Percentiles rank a stretch among this genome's conserved stretches.
Evolutionary conservation across 345 rosid genomes (phyloP).

Genomic region (Brassica carinata): DNA sequence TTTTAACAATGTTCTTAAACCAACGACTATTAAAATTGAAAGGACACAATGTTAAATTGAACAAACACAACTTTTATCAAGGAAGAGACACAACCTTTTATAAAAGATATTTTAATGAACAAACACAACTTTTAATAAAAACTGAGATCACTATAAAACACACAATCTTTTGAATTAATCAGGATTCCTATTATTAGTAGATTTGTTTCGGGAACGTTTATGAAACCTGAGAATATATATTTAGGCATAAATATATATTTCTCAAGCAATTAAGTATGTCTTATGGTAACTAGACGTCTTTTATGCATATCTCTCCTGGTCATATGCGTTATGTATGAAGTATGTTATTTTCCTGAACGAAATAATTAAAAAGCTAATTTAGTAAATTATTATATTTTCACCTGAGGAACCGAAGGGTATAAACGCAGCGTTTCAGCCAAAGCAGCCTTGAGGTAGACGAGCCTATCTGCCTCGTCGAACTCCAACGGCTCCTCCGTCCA

Average conservation of each 20-base stretch:
- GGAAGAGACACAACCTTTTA: no score
- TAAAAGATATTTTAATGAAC: no score
- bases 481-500: slow-evolving; percentile 71
- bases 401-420: slow-evolving; percentile 86
- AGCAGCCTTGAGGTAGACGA: slow-evolving; percentile 81
- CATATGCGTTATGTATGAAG: slow-evolving; percentile 12
- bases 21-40: no score
- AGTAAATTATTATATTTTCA: background rate
- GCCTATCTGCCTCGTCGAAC: slow-evolving; percentile 77
- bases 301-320: background rate
- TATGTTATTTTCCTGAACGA: background rate
- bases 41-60: no score
- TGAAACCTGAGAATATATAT: background rate
- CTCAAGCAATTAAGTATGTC: background rate
- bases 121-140: no score
- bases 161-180: no score
- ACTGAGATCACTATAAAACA: no score
- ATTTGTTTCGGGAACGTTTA: slow-evolving; percentile 13
- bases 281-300: background rate
- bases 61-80: no score
- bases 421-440: slow-evolving; percentile 82
- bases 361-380: background rate
- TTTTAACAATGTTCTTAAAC: no score
- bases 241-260: background rate
- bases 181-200: no score